Percentiles rank a stretch among this genome's conserved stretches.
phyloP scores from a whole-genome alignment of 306 rosid species.

The Senna tora region DNA sequence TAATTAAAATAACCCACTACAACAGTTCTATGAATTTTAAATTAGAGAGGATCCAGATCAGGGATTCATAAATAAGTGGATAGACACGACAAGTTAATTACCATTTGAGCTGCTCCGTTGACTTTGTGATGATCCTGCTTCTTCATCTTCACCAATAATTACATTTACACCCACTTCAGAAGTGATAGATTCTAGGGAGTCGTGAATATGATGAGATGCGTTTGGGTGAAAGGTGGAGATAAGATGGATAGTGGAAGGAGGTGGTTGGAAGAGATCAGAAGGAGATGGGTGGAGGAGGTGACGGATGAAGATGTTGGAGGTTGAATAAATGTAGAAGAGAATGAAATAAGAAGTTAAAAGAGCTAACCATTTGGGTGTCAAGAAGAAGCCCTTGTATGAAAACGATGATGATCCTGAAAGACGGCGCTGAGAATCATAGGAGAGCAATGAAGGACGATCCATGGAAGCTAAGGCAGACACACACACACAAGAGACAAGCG shows the following conservation, averaged over 20 bases:
- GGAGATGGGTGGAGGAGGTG: slow-evolving; percentile 28
- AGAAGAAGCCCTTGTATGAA: slow-evolving; percentile 42
- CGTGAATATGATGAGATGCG: slow-evolving; percentile 18
- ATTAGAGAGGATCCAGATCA: no score
- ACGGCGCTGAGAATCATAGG: slow-evolving; percentile 38
- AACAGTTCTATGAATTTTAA: no score
- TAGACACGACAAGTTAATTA: neutral
- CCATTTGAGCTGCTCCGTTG: slow-evolving; percentile 49
- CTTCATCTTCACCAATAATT: neutral
- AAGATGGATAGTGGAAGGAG: slow-evolving; percentile 4
- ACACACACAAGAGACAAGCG: neutral
- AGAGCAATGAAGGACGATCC: slow-evolving; percentile 44
- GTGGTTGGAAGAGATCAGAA: slow-evolving; percentile 28
- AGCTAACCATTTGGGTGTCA: slow-evolving; percentile 62
- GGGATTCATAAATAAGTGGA: neutral
- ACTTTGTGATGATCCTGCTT: neutral
- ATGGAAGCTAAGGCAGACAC: slow-evolving; percentile 27
- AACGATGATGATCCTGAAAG: slow-evolving; percentile 32
- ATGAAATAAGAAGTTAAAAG: slow-evolving; percentile 52
- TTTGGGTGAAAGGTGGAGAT: slow-evolving; percentile 26
- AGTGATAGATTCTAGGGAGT: slow-evolving; percentile 11
- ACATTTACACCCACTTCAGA: slow-evolving; percentile 21
- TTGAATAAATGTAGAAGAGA: slow-evolving; percentile 56
- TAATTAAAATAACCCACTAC: no score
- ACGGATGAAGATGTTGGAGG: slow-evolving; percentile 51